Percentiles rank a stretch among this genome's conserved stretches.
Conservation (phyloP, 331 rosid genomes). For the Erythrophleum ivorense region DNA sequence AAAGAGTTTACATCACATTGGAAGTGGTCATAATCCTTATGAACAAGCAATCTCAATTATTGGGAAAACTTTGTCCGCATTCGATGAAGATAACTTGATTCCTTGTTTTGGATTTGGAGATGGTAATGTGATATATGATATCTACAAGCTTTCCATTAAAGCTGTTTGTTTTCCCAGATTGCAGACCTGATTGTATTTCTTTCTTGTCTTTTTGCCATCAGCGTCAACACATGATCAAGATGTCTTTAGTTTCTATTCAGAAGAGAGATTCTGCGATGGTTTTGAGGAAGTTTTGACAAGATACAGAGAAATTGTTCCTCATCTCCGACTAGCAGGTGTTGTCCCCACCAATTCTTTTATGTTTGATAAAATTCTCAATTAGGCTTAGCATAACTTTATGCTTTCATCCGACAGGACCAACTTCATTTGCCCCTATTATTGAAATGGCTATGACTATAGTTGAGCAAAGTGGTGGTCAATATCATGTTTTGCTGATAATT, state of each 20-base stretch:
- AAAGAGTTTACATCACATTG: slow-evolving; percentile 77
- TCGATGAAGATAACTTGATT: slow-evolving; percentile 90
- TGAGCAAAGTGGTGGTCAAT: slow-evolving; percentile 90
- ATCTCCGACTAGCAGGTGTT: slow-evolving; percentile 79
- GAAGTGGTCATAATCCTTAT: slow-evolving; percentile 73
- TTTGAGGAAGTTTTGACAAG: slow-evolving; percentile 83
- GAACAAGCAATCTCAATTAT: slow-evolving; percentile 91
- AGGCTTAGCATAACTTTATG: slow-evolving; percentile 24
- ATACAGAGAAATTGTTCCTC: slow-evolving; percentile 78
- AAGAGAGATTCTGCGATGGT: slow-evolving; percentile 71
- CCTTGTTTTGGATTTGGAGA: slow-evolving; percentile 98
- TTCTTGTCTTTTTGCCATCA: slow-evolving; percentile 37
- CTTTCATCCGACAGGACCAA: slow-evolving; percentile 70
- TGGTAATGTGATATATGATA: slow-evolving; percentile 51
- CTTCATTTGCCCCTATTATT: slow-evolving; percentile 90
- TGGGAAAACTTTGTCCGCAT: slow-evolving; percentile 78
- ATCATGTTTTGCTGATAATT: slow-evolving; percentile 87
- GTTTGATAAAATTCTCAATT: slow-evolving; percentile 19
- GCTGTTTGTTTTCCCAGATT: slow-evolving; percentile 26
- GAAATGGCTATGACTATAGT: slow-evolving; percentile 92
- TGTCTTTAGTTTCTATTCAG: slow-evolving; percentile 77
- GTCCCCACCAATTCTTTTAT: slow-evolving; percentile 11
- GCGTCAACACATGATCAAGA: slow-evolving; percentile 91
- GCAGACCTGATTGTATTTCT: slow-evolving; percentile 27
- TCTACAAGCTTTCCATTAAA: slow-evolving; percentile 16